Conservation (phyloP, 2,329 filamentous ascomycete genomes). For the Ophiostoma angusticollis region DNA sequence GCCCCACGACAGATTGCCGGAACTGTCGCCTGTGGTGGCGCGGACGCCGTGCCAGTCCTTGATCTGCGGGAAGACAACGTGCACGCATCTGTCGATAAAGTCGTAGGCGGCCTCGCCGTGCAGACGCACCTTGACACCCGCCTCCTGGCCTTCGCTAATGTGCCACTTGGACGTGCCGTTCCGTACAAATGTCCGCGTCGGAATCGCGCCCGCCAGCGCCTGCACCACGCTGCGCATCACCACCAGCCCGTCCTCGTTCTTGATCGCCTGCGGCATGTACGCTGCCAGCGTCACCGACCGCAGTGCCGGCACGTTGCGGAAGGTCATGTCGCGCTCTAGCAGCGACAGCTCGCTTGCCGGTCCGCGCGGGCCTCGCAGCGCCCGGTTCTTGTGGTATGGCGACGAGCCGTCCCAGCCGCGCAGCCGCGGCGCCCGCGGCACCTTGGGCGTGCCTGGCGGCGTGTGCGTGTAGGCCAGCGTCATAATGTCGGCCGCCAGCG, state of each 20-base stretch:
- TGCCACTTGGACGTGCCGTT: slow-evolving; percentile 63
- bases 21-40: slow-evolving; percentile 64
- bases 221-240: slow-evolving; percentile 76
- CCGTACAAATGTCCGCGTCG: slow-evolving; percentile 55
- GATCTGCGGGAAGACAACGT: slow-evolving; percentile 83
- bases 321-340: slow-evolving; percentile 61
- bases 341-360: slow-evolving; percentile 56
- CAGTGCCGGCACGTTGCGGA: slow-evolving; percentile 75
- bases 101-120: slow-evolving; percentile 72
- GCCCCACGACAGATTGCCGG: slow-evolving; percentile 78
- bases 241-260: slow-evolving; percentile 63
- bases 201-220: slow-evolving; percentile 68
- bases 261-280: slow-evolving; percentile 55
- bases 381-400: slow-evolving; percentile 88
- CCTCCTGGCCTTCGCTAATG: slow-evolving; percentile 55
- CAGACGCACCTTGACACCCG: slow-evolving; percentile 66
- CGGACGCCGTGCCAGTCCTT: slow-evolving; percentile 79
- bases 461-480: slow-evolving; percentile 78
- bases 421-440: slow-evolving; percentile 47
- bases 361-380: slow-evolving; percentile 78
- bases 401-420: slow-evolving; percentile 81
- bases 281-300: slow-evolving; percentile 69
- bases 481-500: slow-evolving; percentile 76
- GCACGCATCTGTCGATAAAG: slow-evolving; percentile 80
- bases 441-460: slow-evolving; percentile 58